Percentiles rank a stretch among this genome's conserved stretches.
phyloP scores from a whole-genome alignment of 805 yeast genomes.

The Starmera amethionina region DNA sequence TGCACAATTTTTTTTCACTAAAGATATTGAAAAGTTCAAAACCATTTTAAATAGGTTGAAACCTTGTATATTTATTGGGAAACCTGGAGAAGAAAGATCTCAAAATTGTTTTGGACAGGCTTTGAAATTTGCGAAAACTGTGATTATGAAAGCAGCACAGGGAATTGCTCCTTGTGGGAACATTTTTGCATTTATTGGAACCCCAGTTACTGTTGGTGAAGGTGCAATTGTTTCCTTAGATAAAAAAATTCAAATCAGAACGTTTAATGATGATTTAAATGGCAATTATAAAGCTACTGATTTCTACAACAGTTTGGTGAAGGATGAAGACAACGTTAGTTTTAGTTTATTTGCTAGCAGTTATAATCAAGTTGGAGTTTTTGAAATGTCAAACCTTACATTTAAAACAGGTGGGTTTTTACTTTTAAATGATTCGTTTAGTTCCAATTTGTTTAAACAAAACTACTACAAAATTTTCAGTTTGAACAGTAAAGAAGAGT shows the following conservation, averaged over 20 bases:
- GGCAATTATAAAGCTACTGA: constrained; percentile 72
- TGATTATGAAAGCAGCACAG: constrained; percentile 56
- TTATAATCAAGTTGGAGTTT: constrained; percentile 88
- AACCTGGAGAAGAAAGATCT: constrained; percentile 58
- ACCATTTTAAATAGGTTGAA: too few species aligned
- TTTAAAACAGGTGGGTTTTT: constrained; percentile 81
- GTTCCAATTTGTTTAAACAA: constrained; percentile 87
- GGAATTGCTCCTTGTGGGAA: constrained; percentile 64
- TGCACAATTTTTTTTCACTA: too few species aligned
- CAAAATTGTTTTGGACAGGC: constrained; percentile 88
- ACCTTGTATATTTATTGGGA: too few species aligned
- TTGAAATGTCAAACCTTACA: constrained; percentile 79
- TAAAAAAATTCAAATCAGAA: constrained; percentile 84
- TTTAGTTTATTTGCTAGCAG: constrained; percentile 86
- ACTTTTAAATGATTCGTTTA: constrained; percentile 80
- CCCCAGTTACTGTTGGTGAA: constrained; percentile 89
- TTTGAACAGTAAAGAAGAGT: constrained; percentile 70
- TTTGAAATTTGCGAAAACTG: constrained; percentile 39
- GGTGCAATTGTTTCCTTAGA: constrained; percentile 86
- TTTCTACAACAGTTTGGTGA: constrained; percentile 50
- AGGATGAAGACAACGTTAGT: constrained; percentile 31
- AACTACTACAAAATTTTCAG: constrained; percentile 74
- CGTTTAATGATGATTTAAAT: constrained; percentile 88
- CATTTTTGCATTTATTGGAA: constrained; percentile 79
- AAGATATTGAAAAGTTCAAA: background rate